phyloP scores from a whole-genome alignment of 768 basidiomycete species.

The Lentinula edodes region DNA sequence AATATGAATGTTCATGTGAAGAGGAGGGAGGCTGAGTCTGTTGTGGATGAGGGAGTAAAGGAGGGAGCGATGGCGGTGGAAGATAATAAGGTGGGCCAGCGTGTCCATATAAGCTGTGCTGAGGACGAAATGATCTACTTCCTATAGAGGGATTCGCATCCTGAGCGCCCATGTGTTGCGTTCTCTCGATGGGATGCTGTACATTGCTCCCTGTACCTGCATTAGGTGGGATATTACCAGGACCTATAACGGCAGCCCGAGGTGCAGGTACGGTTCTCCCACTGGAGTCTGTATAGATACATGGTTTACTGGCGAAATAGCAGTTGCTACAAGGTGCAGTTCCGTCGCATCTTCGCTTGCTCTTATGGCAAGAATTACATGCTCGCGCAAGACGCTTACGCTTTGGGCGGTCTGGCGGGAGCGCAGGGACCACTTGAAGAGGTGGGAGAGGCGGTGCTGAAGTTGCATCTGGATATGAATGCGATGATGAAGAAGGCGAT shows the following conservation, averaged over 20 bases:
- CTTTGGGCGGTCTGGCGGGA: slow-evolving; percentile 26
- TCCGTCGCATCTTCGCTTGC: slow-evolving; percentile 44
- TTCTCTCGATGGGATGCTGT: neutral
- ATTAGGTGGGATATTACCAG: neutral
- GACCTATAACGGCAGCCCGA: neutral
- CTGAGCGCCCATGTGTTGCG: neutral
- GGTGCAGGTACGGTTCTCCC: slow-evolving; percentile 79
- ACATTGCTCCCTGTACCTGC: neutral
- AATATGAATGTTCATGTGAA: neutral
- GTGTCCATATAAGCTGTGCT: neutral
- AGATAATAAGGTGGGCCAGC: neutral
- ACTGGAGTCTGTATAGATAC: slow-evolving; percentile 75
- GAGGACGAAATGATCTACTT: neutral
- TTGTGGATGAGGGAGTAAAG: neutral
- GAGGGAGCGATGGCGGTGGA: neutral
- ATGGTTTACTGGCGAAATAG: slow-evolving; percentile 76
- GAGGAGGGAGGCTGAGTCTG: neutral
- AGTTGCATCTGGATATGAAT: neutral
- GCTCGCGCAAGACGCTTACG: slow-evolving; percentile 58
- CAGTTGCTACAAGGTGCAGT: slow-evolving; percentile 80
- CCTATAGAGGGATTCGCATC: neutral
- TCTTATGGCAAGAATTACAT: slow-evolving; percentile 82
- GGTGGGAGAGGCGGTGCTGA: neutral
- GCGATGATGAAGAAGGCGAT: neutral
- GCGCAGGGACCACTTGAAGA: neutral